Evolutionary conservation across 768 basidiomycete genomes (phyloP).

Genomic region (Trametes cingulata): DNA sequence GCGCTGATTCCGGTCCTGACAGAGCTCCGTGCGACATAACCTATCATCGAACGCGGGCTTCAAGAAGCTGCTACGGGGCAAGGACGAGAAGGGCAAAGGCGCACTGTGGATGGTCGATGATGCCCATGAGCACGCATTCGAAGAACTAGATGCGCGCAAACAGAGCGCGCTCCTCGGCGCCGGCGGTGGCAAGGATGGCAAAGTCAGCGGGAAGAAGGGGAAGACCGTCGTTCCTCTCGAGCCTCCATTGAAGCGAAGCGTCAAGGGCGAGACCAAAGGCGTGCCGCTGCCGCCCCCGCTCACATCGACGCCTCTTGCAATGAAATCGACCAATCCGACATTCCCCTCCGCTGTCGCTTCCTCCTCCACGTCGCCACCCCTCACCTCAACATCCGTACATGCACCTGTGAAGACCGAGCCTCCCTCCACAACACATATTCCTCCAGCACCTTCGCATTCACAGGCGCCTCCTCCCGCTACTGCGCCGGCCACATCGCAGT

Average conservation of each 20-base stretch:
- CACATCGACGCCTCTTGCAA: conserved; percentile 60
- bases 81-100: conserved; percentile 87
- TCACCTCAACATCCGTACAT: conserved; percentile 11
- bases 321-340: conserved; percentile 39
- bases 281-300: conserved; percentile 66
- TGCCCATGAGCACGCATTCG: conserved; percentile 62
- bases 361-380: conserved; percentile 6
- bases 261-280: conserved; percentile 62
- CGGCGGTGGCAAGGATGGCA: conserved; percentile 41
- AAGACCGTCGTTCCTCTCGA: conserved; percentile 52
- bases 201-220: conserved; percentile 56
- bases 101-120: conserved; percentile 93
- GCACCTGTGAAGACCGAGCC: conserved; percentile 29
- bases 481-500: conserved; percentile 10
- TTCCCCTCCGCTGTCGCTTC: background rate
- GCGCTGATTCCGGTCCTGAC: conserved; percentile 6
- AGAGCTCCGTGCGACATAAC: conserved; percentile 93
- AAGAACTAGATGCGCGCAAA: conserved; percentile 65
- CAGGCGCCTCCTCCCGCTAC: conserved; percentile 8
- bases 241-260: conserved; percentile 67
- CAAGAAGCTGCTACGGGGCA: conserved; percentile 83
- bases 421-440: conserved; percentile 2
- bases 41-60: conserved; percentile 92
- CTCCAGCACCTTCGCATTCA: conserved; percentile 11
- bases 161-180: conserved; percentile 37